Percentiles rank a stretch among this genome's conserved stretches.
Conservation (phyloP, 208 protist genomes). For the Trypanosoma caninum region DNA sequence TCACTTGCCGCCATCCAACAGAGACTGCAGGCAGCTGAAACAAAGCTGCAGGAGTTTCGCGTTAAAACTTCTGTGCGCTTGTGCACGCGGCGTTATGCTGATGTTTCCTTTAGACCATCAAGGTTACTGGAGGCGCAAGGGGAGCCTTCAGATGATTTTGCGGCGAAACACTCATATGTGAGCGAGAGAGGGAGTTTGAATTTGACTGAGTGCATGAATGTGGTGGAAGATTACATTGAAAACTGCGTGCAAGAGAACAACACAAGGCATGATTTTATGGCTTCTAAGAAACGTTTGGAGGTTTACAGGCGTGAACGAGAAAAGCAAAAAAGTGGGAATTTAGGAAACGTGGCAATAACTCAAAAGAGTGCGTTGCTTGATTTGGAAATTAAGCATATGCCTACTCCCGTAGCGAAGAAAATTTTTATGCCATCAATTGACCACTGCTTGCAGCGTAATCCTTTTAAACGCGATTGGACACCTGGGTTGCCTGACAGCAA, state of each 20-base stretch:
- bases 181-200: conserved; percentile 13
- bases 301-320: neutral
- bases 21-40: neutral
- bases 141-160: neutral
- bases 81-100: neutral
- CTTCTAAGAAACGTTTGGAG: neutral
- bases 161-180: neutral
- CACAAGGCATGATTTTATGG: neutral
- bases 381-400: neutral
- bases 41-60: conserved; percentile 2
- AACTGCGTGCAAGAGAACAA: neutral
- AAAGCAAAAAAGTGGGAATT: neutral
- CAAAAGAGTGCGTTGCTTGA: neutral
- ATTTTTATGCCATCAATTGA: neutral
- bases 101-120: no score
- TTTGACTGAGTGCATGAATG: conserved; percentile 11
- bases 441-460: conserved; percentile 3
- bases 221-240: neutral
- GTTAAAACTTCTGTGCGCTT: neutral
- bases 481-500: conserved; percentile 8
- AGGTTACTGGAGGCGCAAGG: neutral
- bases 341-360: neutral
- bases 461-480: conserved; percentile 7
- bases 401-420: neutral
- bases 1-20: neutral